A percentile compares a stretch with the other conserved stretches of the same genome.
Evolutionary conservation across 768 basidiomycete species (phyloP).

Genomic region (Suillus alpinus): DNA sequence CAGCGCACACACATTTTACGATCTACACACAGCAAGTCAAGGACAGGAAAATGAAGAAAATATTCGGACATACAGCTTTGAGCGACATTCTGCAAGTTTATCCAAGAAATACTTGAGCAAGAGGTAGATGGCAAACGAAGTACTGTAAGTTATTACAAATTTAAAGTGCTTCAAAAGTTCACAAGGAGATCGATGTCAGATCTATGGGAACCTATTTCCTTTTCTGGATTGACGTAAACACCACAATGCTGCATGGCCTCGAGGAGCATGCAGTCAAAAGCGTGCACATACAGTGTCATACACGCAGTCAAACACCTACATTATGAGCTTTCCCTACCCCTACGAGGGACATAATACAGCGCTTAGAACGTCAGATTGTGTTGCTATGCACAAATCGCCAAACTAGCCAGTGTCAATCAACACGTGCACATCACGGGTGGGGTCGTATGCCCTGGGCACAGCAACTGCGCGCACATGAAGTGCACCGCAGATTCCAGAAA

Average conservation of each 20-base stretch:
- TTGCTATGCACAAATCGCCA: not conserved
- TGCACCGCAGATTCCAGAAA: constrained; percentile 2
- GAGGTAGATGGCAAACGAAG: constrained; percentile 4
- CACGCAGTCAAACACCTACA: not conserved
- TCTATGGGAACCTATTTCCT: constrained; percentile 8
- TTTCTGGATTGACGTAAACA: constrained; percentile 1
- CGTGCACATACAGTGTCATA: not conserved
- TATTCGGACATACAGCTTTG: constrained; percentile 61
- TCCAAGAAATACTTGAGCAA: constrained; percentile 5
- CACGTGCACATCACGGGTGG: constrained; percentile 22
- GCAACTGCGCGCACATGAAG: constrained; percentile 9
- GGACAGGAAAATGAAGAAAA: not conserved
- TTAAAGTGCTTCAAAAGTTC: not conserved
- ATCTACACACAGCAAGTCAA: constrained; percentile 34
- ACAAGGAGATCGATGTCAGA: constrained; percentile 1
- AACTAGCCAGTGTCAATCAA: constrained; percentile 6
- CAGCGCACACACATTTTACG: constrained; percentile 52
- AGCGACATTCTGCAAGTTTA: constrained; percentile 52
- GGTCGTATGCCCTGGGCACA: constrained; percentile 4
- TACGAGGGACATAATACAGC: not conserved
- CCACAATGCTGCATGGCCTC: not conserved
- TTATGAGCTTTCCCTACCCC: not conserved
- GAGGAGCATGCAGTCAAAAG: constrained; percentile 1
- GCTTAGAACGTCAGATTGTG: not conserved
- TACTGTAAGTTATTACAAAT: constrained; percentile 1